Conservation (phyloP, 202 grass and related monocot species). For the Hordeum pubiflorum region DNA sequence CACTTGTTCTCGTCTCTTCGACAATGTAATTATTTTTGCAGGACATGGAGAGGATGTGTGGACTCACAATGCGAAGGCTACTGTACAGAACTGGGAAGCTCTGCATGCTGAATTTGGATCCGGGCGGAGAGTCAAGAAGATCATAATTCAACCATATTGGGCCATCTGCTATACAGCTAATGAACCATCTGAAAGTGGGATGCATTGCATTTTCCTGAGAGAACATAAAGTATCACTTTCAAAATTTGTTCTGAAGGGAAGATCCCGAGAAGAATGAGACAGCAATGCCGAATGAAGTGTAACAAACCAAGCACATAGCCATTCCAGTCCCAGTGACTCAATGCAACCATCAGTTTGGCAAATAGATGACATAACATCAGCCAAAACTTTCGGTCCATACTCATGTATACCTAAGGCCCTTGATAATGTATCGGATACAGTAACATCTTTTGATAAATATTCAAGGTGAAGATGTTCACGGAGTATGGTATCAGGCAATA, state of each 20-base stretch:
- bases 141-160: conserved; percentile 85
- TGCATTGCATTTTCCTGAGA: conserved; percentile 62
- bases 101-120: conserved; percentile 45
- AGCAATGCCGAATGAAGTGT: conserved; percentile 51
- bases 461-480: conserved; percentile 73
- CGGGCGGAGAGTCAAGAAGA: conserved; percentile 37
- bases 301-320: conserved; percentile 83
- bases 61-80: conserved; percentile 60
- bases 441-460: conserved; percentile 65
- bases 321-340: conserved; percentile 60
- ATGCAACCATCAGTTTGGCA: conserved; percentile 48
- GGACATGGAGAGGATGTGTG: conserved; percentile 47
- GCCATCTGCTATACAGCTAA: conserved; percentile 65
- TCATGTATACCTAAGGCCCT: conserved; percentile 69
- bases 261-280: conserved; percentile 45
- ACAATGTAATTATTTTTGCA: conserved; percentile 41
- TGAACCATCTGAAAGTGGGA: conserved; percentile 89
- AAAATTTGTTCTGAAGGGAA: conserved; percentile 22
- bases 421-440: conserved; percentile 70
- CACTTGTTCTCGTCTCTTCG: conserved; percentile 49
- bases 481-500: conserved; percentile 64
- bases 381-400: conserved; percentile 72
- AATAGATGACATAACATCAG: conserved; percentile 62
- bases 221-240: conserved; percentile 59
- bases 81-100: conserved; percentile 64